These are phyloP conservation scores for Hebeloma cylindrosporum DNA, from an alignment of 768 basidiomycete genomes.

Conservation along the genomic window DNA sequence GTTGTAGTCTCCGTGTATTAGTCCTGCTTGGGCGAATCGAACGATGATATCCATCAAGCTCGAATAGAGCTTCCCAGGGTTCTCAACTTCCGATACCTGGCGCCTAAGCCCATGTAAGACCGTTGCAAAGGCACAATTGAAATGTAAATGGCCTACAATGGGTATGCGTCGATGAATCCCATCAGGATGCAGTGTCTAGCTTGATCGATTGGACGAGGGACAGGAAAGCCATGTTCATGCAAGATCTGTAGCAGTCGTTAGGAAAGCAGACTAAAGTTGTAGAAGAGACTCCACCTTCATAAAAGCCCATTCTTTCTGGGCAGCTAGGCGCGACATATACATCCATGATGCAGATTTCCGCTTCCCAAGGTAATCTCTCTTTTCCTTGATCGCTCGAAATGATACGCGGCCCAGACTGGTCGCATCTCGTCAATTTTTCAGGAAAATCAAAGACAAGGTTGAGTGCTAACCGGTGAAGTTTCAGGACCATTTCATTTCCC, in stretches of 20 bases:
- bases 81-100: constrained; percentile 79
- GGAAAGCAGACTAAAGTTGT: background rate
- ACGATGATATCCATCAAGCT: constrained; percentile 94
- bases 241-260: constrained; percentile 58
- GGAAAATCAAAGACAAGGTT: constrained; percentile 3
- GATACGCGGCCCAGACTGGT: constrained; percentile 94
- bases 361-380: constrained; percentile 94
- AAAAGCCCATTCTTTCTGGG: constrained; percentile 97
- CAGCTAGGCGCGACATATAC: constrained; percentile 97
- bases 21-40: constrained; percentile 86
- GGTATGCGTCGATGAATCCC: constrained; percentile 94
- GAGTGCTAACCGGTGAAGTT: constrained; percentile 78
- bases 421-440: too few relatives aligned
- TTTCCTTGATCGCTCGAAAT: constrained; percentile 94
- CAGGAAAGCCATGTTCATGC: constrained; percentile 89
- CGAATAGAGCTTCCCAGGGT: constrained; percentile 90
- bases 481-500: constrained; percentile 85
- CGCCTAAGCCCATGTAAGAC: constrained; percentile 66
- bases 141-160: constrained; percentile 60
- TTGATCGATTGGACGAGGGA: constrained; percentile 92
- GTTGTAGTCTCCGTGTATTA: constrained; percentile 99
- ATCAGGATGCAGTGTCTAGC: constrained; percentile 94
- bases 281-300: constrained; percentile 73
- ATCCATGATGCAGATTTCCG: constrained; percentile 98
- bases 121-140: constrained; percentile 6